Base-by-base conservation (phyloP, 148 eudicot genomes). In the Spergularia bocconei region DNA sequence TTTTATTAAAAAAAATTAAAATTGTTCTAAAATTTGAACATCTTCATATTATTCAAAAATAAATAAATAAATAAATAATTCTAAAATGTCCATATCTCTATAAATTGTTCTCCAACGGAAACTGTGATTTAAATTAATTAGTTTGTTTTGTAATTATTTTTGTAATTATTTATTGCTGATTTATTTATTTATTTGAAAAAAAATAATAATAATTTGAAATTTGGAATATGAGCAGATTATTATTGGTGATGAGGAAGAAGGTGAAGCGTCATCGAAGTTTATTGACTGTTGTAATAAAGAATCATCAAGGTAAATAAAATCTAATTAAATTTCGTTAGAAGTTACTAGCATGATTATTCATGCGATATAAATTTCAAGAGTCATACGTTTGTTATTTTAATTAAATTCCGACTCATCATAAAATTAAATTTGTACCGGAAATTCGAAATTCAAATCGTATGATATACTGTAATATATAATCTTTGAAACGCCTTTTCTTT, bases 391-490 rank as follows among this genome's bases (percentile, higher is more conserved):
- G n/a, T 25, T 15, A 20, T 9, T 65, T 57, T 72, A 62, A 70
- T 69, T 69, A 29, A 29, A 29, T 29, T 29, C 2, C 53, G 16
- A 57, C 53, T 20, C 21, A 36, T n/a, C n/a, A n/a, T n/a, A n/a
- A 23, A 23, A 23, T 0, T 23, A 0, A 36, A 57, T 25, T 59
- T 60, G 77, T 72, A 77, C 77, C 70, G 70, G 73, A 83, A 76
- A 60, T 83, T 81, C 75, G 71, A 84, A 84, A 75, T 75, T 81
- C 71, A 71, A 80, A 83, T 57, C 79, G 77, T 54, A 48, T 62
- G 66, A 56, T 59, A n/a, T n/a, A n/a, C n/a, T n/a, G n/a, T n/a
- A 68, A 29, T 29, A 56, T 52, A 63, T 51, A 36, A 77, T 55
- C 25, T 63, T 20, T 54, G 65, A 70, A 67, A 67, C 73, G 63